phyloP scores from a whole-genome alignment of 1,139 yeast genomes.

The Sugiyamaella japonica region DNA sequence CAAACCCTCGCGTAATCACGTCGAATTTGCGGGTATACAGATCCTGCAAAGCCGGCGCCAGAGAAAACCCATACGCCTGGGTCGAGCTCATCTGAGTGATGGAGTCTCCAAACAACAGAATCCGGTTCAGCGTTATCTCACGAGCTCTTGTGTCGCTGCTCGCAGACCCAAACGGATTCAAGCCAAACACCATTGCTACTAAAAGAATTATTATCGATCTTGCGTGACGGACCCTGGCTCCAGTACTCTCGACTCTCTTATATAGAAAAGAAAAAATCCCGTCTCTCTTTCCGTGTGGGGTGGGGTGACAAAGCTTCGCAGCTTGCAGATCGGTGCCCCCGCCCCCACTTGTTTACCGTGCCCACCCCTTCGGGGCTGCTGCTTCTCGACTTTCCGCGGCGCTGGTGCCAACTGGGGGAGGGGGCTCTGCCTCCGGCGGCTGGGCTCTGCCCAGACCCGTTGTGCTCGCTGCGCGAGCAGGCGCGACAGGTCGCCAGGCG shows the following conservation, averaged over 20 bases:
- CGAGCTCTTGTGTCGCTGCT: not conserved
- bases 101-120: constrained; percentile 57
- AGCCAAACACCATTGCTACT: not conserved
- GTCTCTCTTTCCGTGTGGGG: not conserved
- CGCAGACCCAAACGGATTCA: not conserved
- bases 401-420: not conserved
- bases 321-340: not conserved
- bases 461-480: not conserved
- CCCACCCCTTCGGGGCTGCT: not conserved
- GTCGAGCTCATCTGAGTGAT: constrained; percentile 50
- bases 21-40: constrained; percentile 52
- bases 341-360: not conserved
- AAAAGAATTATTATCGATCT: too few relatives aligned
- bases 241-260: too few relatives aligned
- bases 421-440: not conserved
- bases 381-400: not conserved
- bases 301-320: not conserved
- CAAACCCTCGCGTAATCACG: constrained; percentile 56
- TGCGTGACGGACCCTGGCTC: too few relatives aligned
- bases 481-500: too few relatives aligned
- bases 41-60: constrained; percentile 49
- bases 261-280: too few relatives aligned
- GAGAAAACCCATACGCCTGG: constrained; percentile 43
- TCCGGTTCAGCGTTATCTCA: constrained; percentile 3
- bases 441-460: not conserved